A percentile compares a stretch with the other conserved stretches of the same genome.
These are phyloP conservation scores for Ophiocordyceps camponoti-floridani DNA, from an alignment of 2,329 filamentous ascomycete species.

Conservation along the genomic window DNA sequence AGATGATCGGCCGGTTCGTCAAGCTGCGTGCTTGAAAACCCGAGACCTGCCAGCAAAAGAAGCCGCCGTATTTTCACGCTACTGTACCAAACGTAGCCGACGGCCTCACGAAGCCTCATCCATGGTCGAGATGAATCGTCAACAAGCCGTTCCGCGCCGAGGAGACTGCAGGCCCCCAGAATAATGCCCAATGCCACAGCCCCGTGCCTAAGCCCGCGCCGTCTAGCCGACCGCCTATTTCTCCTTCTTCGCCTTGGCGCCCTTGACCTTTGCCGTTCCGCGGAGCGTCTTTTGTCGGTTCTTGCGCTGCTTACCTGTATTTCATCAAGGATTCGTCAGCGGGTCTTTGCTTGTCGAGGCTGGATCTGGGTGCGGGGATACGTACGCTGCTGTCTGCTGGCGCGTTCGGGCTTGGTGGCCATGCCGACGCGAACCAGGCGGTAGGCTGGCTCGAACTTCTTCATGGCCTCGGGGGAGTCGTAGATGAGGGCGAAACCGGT, in stretches of 20 bases:
- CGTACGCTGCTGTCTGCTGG: slow-evolving; percentile 97
- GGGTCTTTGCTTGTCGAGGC: not conserved
- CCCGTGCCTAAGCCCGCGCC: slow-evolving; percentile 11
- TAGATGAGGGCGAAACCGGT: slow-evolving; percentile 98
- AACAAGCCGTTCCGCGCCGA: slow-evolving; percentile 6
- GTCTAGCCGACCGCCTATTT: slow-evolving; percentile 40
- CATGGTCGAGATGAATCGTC: slow-evolving; percentile 7
- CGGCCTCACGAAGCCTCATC: slow-evolving; percentile 8
- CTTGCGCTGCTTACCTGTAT: slow-evolving; percentile 98
- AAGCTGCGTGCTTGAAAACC: not conserved
- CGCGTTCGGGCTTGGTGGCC: slow-evolving; percentile 89
- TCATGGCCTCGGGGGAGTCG: slow-evolving; percentile 94
- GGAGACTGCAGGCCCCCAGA: slow-evolving; percentile 8
- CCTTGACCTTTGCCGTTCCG: slow-evolving; percentile 96
- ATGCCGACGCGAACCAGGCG: slow-evolving; percentile 86
- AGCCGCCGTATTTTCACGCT: slow-evolving; percentile 26
- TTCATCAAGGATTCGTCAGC: slow-evolving; percentile 7
- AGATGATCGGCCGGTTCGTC: slow-evolving; percentile 1
- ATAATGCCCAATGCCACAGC: slow-evolving; percentile 10
- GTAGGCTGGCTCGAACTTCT: slow-evolving; percentile 99
- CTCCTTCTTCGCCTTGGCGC: slow-evolving; percentile 86
- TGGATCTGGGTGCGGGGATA: slow-evolving; percentile 13
- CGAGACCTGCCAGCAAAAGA: not conserved
- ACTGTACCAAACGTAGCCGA: slow-evolving; percentile 16
- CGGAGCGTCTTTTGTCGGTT: slow-evolving; percentile 98